These are phyloP conservation scores for Clonostachys byssicola DNA, from an alignment of 2,329 filamentous ascomycete genomes.

Conservation along the genomic window DNA sequence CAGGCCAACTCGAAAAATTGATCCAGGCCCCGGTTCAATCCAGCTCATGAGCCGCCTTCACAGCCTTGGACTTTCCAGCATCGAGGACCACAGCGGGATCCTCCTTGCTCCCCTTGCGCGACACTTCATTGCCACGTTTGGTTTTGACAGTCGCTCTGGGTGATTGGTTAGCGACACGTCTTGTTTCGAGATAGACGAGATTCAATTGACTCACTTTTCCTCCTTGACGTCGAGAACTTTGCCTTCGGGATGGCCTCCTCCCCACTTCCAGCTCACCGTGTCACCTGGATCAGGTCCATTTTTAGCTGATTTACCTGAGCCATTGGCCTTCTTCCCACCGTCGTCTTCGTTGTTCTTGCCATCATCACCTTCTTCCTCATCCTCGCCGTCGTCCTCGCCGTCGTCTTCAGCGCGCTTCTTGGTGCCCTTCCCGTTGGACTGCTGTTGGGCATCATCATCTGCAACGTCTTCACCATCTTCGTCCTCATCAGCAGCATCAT, in stretches of 20 bases:
- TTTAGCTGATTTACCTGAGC: constrained; percentile 9
- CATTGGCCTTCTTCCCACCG: constrained; percentile 1
- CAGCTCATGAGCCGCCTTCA: constrained; percentile 33
- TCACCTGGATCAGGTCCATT: constrained; percentile 31
- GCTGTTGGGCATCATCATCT: not conserved
- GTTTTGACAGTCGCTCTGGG: constrained; percentile 29
- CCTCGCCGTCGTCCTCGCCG: constrained; percentile 8
- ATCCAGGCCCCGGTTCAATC: constrained; percentile 8
- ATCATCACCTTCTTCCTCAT: constrained; percentile 6
- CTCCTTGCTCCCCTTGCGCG: constrained; percentile 29
- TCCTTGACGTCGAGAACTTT: constrained; percentile 38
- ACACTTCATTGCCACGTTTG: constrained; percentile 33
- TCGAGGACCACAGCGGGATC: constrained; percentile 38
- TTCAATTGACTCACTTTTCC: constrained; percentile 24
- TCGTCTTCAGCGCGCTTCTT: constrained; percentile 12
- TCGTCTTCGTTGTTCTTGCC: constrained; percentile 10
- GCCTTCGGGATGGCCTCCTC: constrained; percentile 33
- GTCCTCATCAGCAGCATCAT: constrained; percentile 8
- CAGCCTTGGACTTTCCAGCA: constrained; percentile 33
- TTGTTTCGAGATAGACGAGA: not conserved
- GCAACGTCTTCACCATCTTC: constrained; percentile 9
- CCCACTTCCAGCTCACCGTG: constrained; percentile 42
- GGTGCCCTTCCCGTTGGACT: constrained; percentile 7
- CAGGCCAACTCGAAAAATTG: too few relatives aligned
- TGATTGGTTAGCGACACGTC: not conserved